Base-by-base conservation (phyloP, 164 flowering plant species). In the Stephania japonica region DNA sequence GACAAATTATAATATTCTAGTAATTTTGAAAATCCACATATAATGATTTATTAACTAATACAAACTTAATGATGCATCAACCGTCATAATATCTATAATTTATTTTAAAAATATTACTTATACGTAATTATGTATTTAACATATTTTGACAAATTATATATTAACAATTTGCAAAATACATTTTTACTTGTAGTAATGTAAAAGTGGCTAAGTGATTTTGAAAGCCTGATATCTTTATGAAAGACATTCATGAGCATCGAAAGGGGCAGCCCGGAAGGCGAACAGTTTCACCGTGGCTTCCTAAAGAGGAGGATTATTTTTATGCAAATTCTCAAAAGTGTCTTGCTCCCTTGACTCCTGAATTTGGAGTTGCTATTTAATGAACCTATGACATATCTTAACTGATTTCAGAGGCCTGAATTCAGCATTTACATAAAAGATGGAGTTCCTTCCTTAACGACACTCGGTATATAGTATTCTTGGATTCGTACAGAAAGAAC, bases 311-410 rank as follows among this genome's bases (percentile, higher is more conserved):
- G 78, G 98, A 90, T 75, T 90, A 91, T 74, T 92, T 92, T 74
- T 92, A 89, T 53, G 78, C 98, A 74, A 93, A 93, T 72, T 96
- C 98, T 11, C 81, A 88, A 23, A 97, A 93, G 76, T 93, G 98
- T 77, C 75, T 93, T 78, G 62, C 21, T 6, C 86, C 42, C 43
- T 38, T 27, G 69, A 19, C n/a, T 27, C 69, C 69, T 10, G 69
- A 27, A 38, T 38, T 44, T 19, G n/a, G 23, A 56, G 62, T 6
- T 56, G 62, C 62, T 18, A 14, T 56, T 12, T 18, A n/a, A 6
- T 56, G 62, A 56, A 56, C 6, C n/a, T 18, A 5, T 56, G 5
- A 1, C 49, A 44, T 44, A 44, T 56, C 23, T 2, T 56, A n/a
- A n/a, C n/a, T 56, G 62, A 18, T 44, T 44, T 13, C 49, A 44